A percentile compares a stretch with the other conserved stretches of the same genome.
Evolutionary conservation across 148 eudicot species (phyloP).

Genomic region (Rheum nobile): DNA sequence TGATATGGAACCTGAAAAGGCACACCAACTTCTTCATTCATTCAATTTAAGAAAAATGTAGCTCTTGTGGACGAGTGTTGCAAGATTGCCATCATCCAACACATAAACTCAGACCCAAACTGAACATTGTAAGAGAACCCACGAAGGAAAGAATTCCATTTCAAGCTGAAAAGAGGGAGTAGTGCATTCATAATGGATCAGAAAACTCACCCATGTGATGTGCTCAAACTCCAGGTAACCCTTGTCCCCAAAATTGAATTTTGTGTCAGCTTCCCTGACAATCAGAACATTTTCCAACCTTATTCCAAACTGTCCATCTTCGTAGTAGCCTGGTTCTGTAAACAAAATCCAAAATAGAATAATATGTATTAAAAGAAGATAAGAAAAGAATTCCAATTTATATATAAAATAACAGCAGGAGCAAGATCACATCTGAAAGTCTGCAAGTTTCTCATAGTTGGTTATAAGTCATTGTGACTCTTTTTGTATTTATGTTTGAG

Average conservation of each 20-base stretch:
- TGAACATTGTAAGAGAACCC: no score
- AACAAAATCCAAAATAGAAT: neutral
- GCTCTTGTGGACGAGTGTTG: neutral
- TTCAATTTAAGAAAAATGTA: neutral
- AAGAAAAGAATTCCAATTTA: neutral
- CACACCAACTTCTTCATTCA: neutral
- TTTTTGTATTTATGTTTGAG: neutral
- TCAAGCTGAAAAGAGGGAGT: neutral
- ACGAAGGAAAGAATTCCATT: no score
- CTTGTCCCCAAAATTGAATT: slow-evolving; percentile 77
- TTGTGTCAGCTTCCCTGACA: slow-evolving; percentile 68
- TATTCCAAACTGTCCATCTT: slow-evolving; percentile 90
- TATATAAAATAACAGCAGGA: no score
- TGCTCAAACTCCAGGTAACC: slow-evolving; percentile 88
- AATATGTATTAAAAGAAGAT: neutral
- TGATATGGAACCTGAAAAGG: slow-evolving; percentile 76
- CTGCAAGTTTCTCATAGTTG: neutral
- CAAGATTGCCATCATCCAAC: neutral
- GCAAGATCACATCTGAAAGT: no score
- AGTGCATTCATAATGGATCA: neutral
- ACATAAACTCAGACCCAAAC: no score
- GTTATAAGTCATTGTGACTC: neutral
- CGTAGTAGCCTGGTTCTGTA: slow-evolving; percentile 94
- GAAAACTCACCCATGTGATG: slow-evolving; percentile 74
- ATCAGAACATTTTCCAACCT: slow-evolving; percentile 92